phyloP scores from a whole-genome alignment of 768 basidiomycete species.

The Symmetrospora coprosmae region DNA sequence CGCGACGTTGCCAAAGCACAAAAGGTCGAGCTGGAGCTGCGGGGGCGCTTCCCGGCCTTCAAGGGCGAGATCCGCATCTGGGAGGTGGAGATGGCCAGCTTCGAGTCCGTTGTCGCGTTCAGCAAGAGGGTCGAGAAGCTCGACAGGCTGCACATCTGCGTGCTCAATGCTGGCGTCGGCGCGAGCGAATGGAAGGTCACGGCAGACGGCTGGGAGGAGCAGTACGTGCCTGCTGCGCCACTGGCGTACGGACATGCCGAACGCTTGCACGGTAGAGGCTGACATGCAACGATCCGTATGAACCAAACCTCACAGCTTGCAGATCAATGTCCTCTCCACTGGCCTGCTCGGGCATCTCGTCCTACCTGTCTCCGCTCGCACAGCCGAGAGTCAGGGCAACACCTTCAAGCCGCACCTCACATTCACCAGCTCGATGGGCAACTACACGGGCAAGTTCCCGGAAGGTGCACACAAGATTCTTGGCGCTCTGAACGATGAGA shows the following conservation, averaged over 20 bases:
- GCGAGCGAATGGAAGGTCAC: too few species aligned
- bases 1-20: neutral
- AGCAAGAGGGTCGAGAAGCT: neutral
- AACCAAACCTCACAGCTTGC: too few species aligned
- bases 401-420: neutral
- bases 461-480: neutral
- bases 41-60: too few species aligned
- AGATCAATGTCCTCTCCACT: slow-evolving; percentile 7
- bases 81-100: neutral
- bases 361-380: neutral
- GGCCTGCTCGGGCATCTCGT: neutral
- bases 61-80: neutral
- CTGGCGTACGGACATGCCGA: too few species aligned
- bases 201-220: too few species aligned
- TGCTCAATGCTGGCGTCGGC: neutral
- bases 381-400: neutral
- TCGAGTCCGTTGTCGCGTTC: slow-evolving; percentile 1
- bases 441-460: neutral
- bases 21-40: neutral
- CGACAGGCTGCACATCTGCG: neutral
- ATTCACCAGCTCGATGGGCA: neutral
- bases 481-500: neutral
- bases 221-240: too few species aligned
- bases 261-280: too few species aligned
- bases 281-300: too few species aligned